Percentiles rank a stretch among this genome's conserved stretches.
phyloP scores from a whole-genome alignment of 1,284 basidiomycete genomes.

The Rhodotorula glutinis region DNA sequence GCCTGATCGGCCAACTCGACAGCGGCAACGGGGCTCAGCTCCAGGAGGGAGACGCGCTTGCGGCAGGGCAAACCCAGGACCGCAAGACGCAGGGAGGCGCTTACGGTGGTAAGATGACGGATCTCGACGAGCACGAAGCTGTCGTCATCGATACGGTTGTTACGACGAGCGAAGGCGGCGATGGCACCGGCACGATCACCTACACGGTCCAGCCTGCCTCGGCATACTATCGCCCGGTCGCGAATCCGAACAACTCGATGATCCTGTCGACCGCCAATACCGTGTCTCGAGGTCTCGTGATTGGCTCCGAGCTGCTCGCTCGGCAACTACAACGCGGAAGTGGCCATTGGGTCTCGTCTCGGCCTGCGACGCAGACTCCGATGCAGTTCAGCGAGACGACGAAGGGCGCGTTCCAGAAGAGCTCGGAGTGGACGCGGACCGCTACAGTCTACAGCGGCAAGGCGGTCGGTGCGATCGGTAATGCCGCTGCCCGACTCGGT shows the following conservation, averaged over 20 bases:
- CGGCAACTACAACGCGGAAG: conserved; percentile 41
- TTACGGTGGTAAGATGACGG: neutral
- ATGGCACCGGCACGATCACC: neutral
- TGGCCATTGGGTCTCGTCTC: conserved; percentile 35
- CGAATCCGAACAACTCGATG: conserved; percentile 16
- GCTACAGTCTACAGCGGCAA: conserved; percentile 38
- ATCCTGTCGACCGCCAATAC: conserved; percentile 42
- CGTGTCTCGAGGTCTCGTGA: conserved; percentile 44
- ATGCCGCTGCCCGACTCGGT: conserved; percentile 44
- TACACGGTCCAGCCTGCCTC: conserved; percentile 29
- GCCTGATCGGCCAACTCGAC: conserved; percentile 21
- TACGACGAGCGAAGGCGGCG: neutral
- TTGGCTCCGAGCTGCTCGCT: conserved; percentile 42
- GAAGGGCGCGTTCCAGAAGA: conserved; percentile 29
- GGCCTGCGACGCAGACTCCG: conserved; percentile 35
- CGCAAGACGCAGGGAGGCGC: neutral
- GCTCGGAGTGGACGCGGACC: conserved; percentile 26
- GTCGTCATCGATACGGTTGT: conserved; percentile 23
- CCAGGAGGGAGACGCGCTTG: conserved; percentile 11
- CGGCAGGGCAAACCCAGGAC: conserved; percentile 8
- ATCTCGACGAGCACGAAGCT: conserved; percentile 23
- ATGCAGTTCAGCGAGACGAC: conserved; percentile 40
- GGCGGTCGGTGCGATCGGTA: conserved; percentile 45
- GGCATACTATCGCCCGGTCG: conserved; percentile 12
- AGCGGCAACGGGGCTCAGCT: neutral